A percentile compares a stretch with the other conserved stretches of the same genome.
Evolutionary conservation across 2,329 filamentous ascomycete species (phyloP).

Genomic region (Orbilia brochopaga): DNA sequence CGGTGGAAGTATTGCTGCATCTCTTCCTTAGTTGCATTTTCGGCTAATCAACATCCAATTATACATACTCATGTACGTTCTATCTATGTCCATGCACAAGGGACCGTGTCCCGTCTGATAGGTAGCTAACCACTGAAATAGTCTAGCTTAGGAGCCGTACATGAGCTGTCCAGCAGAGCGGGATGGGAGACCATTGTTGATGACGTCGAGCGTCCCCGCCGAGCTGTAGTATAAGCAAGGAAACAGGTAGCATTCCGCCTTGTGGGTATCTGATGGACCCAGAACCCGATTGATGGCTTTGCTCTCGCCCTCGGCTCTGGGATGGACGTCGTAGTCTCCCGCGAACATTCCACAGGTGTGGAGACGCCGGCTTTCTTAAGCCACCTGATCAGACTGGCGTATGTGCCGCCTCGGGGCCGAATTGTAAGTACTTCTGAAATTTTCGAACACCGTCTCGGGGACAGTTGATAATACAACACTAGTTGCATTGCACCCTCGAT

Average conservation of each 20-base stretch:
- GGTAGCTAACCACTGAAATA: background rate
- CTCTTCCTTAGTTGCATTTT: background rate
- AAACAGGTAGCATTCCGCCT: constrained; percentile 3
- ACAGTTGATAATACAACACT: background rate
- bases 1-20: background rate
- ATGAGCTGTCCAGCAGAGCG: constrained; percentile 10
- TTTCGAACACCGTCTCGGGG: too few species aligned
- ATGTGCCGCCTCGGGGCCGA: background rate
- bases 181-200: constrained; percentile 27
- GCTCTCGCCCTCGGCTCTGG: constrained; percentile 8
- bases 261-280: constrained; percentile 14
- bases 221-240: constrained; percentile 38
- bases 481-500: background rate
- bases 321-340: background rate
- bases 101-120: constrained; percentile 1
- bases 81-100: background rate
- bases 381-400: constrained; percentile 10
- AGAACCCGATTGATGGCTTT: constrained; percentile 12
- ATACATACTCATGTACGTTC: background rate
- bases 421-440: too few species aligned
- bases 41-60: background rate
- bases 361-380: constrained; percentile 6
- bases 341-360: constrained; percentile 8
- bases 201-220: constrained; percentile 31
- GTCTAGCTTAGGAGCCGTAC: background rate